A percentile compares a stretch with the other conserved stretches of the same genome.
Conservation (phyloP, 495 filamentous ascomycete species). For the Hyaloscypha hepaticicola region DNA sequence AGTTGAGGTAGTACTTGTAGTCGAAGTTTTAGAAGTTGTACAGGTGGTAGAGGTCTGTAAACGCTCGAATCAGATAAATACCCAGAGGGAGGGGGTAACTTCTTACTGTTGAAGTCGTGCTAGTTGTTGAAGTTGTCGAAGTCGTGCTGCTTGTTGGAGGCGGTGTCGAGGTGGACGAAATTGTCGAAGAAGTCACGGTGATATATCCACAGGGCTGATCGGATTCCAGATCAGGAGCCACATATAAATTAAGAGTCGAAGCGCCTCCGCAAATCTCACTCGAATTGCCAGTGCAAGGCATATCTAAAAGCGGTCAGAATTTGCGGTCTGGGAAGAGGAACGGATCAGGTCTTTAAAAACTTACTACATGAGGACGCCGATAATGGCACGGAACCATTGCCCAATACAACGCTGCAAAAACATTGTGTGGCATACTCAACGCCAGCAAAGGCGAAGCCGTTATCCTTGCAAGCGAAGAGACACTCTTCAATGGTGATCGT, state of each 20-base stretch:
- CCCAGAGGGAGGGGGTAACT: background rate
- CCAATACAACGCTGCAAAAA: constrained; percentile 28
- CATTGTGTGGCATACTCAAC: constrained; percentile 47
- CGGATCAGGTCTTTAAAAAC: background rate
- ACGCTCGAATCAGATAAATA: no score
- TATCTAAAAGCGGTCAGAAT: constrained; percentile 3
- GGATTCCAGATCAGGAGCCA: constrained; percentile 35
- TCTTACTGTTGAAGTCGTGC: background rate
- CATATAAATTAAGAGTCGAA: constrained; percentile 43
- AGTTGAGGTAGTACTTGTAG: constrained; percentile 20
- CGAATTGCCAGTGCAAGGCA: constrained; percentile 48
- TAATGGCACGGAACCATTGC: constrained; percentile 43
- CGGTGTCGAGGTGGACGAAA: constrained; percentile 1
- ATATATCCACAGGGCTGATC: constrained; percentile 42
- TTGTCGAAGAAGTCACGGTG: constrained; percentile 4
- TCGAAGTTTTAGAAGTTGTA: background rate
- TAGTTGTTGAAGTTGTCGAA: background rate
- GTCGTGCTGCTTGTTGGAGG: constrained; percentile 3
- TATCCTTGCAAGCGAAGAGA: constrained; percentile 43
- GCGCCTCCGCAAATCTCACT: constrained; percentile 46
- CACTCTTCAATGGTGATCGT: constrained; percentile 37
- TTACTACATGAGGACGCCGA: constrained; percentile 35
- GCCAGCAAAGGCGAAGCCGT: constrained; percentile 50
- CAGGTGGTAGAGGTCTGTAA: no score
- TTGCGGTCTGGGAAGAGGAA: background rate